Base-by-base conservation (phyloP, 2,329 filamentous ascomycete genomes). In the Xylariales sp. region DNA sequence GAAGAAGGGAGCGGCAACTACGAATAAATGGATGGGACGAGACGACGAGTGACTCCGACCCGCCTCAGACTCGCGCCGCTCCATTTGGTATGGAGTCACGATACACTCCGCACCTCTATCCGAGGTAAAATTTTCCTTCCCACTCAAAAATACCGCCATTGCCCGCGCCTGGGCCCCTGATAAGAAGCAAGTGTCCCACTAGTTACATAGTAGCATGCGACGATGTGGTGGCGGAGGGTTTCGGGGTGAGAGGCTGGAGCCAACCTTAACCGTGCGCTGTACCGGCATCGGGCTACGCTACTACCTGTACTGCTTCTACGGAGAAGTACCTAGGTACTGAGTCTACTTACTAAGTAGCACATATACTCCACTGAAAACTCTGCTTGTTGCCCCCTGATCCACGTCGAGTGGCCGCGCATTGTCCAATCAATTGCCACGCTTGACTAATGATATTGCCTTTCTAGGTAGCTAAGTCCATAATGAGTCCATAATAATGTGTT, bases 371-470 rank as follows among this genome's bases (percentile, higher is more conserved):
- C 52, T 41, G 61, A 69, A 69, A 69, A 64, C 48, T 69, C 61
- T 67, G 54, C 49, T 41, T 61, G 34, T 55, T 18, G 32, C 23
- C 56, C n/a, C 50, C 16, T 48, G 49, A 23, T 49, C 65, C 43
- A 30, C 55, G 36, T n/a, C 32, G n/a, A 57, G 49, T 28, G 36
- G 50, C 45, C n/a, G 36, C n/a, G 9, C 56, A 30, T 34, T n/a
- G 48, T 36, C 68, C 68, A 70, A 70, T 64, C 68, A 64, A 12
- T 23, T 34, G 41, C 6, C 45, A 52, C 23, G 28, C 9, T 64
- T 70, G 68, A 70, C 68, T 68, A 70, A 66, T 53, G 32, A 30
- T 39, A 64, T 66, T 65, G 62, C 65, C 58, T 41, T 56, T 62
- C 36, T 56, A 39, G 68, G 60, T 23, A 68, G 49, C 41, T 23